phyloP scores from a whole-genome alignment of 2,329 filamentous ascomycete species.

The Aureobasidium sp. region DNA sequence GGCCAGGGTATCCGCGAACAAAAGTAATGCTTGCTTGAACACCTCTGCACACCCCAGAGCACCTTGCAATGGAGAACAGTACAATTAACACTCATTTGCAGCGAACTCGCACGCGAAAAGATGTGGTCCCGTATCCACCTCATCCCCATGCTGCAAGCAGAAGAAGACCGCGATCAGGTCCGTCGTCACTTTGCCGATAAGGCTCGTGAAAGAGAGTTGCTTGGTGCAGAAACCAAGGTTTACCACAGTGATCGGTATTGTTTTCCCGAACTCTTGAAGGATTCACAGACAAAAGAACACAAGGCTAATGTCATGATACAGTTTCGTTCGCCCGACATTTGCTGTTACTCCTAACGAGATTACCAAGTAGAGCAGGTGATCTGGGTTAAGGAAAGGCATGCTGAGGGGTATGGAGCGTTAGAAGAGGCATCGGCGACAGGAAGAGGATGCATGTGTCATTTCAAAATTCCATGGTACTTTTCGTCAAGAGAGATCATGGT shows the following conservation, averaged over 20 bases:
- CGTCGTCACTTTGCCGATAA: conserved; percentile 78
- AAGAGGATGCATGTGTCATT: background rate
- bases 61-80: background rate
- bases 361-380: conserved; percentile 53
- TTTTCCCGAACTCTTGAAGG: too few species aligned
- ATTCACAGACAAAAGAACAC: too few species aligned
- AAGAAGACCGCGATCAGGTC: conserved; percentile 93
- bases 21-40: conserved; percentile 68
- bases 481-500: background rate
- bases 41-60: background rate
- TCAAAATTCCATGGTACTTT: background rate
- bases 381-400: too few species aligned
- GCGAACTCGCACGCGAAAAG: conserved; percentile 92
- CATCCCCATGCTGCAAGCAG: conserved; percentile 86
- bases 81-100: conserved; percentile 29
- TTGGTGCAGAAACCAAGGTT: conserved; percentile 74
- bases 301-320: too few species aligned
- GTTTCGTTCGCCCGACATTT: conserved; percentile 76
- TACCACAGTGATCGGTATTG: conserved; percentile 80
- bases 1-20: conserved; percentile 79
- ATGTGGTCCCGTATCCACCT: conserved; percentile 97
- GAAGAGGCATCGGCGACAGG: background rate
- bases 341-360: conserved; percentile 57
- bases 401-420: too few species aligned
- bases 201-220: conserved; percentile 79